Evolutionary conservation across 345 rosid species (phyloP).

Genomic region (Boechera stricta): DNA sequence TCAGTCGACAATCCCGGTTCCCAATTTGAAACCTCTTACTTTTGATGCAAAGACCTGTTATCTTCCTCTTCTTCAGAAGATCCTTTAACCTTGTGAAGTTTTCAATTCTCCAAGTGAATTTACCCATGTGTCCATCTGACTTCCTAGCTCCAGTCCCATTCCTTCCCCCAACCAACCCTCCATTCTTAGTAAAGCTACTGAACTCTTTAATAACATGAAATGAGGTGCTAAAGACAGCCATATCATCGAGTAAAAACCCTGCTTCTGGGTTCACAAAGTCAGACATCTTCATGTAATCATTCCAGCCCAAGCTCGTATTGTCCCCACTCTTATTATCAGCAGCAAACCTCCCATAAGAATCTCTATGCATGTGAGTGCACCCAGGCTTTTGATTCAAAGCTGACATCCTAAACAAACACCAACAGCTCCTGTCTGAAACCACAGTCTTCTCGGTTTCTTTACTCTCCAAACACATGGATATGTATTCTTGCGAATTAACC

Average conservation of each 20-base stretch:
- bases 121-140: constrained; percentile 91
- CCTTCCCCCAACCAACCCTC: constrained; percentile 49
- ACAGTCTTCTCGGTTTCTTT: constrained; percentile 82
- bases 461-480: constrained; percentile 98
- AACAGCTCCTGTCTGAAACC: constrained; percentile 83
- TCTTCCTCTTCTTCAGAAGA: constrained; percentile 95
- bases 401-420: constrained; percentile 99
- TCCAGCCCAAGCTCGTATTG: constrained; percentile 97
- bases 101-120: constrained; percentile 89
- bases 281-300: constrained; percentile 91
- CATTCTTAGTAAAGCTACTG: constrained; percentile 73
- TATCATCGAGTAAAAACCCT: constrained; percentile 84
- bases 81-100: constrained; percentile 93
- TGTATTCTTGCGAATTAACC: constrained; percentile 76
- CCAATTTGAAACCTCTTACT: constrained; percentile 99
- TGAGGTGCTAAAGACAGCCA: constrained; percentile 87
- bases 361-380: constrained; percentile 87
- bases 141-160: constrained; percentile 63
- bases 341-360: constrained; percentile 91
- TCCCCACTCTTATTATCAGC: constrained; percentile 96
- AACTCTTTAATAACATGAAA: constrained; percentile 94
- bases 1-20: constrained; percentile 95
- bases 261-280: constrained; percentile 78
- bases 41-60: constrained; percentile 95
- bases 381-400: constrained; percentile 92